Evolutionary conservation across 75 land plant species (phyloP).

Genomic region (Pseudotsuga menziesii): DNA sequence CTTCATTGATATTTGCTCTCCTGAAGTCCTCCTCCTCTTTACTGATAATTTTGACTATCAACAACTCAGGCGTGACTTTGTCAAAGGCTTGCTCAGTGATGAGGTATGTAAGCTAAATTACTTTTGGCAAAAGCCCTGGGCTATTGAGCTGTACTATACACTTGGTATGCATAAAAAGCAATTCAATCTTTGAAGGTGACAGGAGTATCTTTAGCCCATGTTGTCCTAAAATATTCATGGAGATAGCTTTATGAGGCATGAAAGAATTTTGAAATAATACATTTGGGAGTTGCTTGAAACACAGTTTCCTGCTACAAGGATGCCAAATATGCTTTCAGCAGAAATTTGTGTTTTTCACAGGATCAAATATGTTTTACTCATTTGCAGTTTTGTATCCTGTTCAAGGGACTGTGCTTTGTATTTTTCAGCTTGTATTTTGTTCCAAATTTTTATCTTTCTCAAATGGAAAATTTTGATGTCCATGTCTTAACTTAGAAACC

Average conservation of each 20-base stretch:
- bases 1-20: conserved; percentile 85
- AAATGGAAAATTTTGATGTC: no score
- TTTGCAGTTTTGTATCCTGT: background rate
- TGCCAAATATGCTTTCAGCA: background rate
- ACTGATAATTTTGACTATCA: conserved; percentile 93
- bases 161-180: background rate
- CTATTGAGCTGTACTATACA: background rate
- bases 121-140: background rate
- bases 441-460: no score
- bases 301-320: background rate
- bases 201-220: background rate
- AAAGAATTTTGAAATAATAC: background rate
- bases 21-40: conserved; percentile 75
- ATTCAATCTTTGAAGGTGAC: background rate
- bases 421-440: no score
- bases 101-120: conserved; percentile 41
- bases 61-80: conserved; percentile 84
- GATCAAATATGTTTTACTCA: background rate
- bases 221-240: background rate
- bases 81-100: conserved; percentile 75
- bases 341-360: background rate
- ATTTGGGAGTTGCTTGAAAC: background rate
- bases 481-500: background rate
- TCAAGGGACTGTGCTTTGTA: no score
- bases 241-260: background rate